Evolutionary conservation across 129 eudicot species (phyloP), one percentile per base, ranked within the genome.

Genomic region (Helianthus tuberosus): DNA sequence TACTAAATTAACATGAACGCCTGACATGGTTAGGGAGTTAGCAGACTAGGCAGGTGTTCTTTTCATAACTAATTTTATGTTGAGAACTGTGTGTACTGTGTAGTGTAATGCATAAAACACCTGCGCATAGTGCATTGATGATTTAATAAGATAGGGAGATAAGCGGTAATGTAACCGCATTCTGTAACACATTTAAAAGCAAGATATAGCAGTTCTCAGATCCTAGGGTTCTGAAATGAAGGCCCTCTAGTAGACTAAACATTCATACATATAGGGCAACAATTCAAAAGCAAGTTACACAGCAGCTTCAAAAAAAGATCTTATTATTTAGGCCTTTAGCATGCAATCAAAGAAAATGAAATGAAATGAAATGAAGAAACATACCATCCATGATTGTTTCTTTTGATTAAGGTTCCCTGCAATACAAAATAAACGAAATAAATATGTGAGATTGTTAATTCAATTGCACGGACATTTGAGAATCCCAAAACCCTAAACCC

Each of bases 381-480:
- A 43, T 78, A 78, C 82, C 82, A 64, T 78, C 82, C 82, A 78
- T 78, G 73, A 71, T 44, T 71, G 53, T 43, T 64, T 12, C 27
- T 16, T 72, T 72, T 47, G 58, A 64, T 63, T 44, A 17, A 44
- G 29, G 44, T 32, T 71, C n/a, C 61, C 82, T 78, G 82, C 68
- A 78, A 78, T 29, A 44, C 43, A 78, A 44, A 52, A 55, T 9
- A 17, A 64, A 63, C 9, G 10, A 52, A 53, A 78, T 71, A 11
- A 36, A 66, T 25, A 44, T 25, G 63, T 41, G 57, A 17, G 41
- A 4, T 49, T 48, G 54, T 49, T 11, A 11, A 54, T 44, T 4
- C 44, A 38, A 32, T 32, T 66, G 17, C 27, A 11, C 39, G 23
- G 39, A 64, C 69, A 39, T 41, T 39, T 64, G 11, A 49, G 0